These are phyloP conservation scores for Emericellopsis atlantica DNA, from an alignment of 2,329 filamentous ascomycete genomes.

Conservation along the genomic window DNA sequence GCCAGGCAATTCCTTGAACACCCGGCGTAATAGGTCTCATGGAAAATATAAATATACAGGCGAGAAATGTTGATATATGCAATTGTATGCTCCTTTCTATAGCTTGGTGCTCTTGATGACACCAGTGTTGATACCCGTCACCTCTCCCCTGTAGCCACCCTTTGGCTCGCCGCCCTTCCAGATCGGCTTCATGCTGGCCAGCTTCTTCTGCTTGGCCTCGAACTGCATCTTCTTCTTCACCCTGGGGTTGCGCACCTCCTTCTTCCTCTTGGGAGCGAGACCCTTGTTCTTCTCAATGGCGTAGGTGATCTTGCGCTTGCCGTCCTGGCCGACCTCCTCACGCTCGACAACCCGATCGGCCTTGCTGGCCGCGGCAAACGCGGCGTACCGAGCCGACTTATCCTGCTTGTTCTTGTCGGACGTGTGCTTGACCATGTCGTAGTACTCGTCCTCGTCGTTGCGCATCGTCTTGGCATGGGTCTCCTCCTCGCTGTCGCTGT, in stretches of 20 bases:
- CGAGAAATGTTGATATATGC: not conserved
- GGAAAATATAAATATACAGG: not conserved
- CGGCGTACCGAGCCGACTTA: conserved; percentile 45
- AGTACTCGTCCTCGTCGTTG: conserved; percentile 64
- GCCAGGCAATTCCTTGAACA: too few relatives aligned
- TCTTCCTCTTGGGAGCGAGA: conserved; percentile 75
- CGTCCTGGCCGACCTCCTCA: conserved; percentile 64
- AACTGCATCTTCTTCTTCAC: conserved; percentile 98
- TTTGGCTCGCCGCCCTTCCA: conserved; percentile 78
- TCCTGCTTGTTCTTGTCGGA: conserved; percentile 63
- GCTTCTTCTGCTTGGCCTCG: conserved; percentile 95
- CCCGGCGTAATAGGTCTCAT: too few relatives aligned
- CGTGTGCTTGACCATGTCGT: conserved; percentile 69
- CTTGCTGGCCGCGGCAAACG: conserved; percentile 48
- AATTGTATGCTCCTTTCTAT: conserved; percentile 24
- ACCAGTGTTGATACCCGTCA: conserved; percentile 89
- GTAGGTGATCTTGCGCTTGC: conserved; percentile 87
- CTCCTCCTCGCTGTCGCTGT: conserved; percentile 56
- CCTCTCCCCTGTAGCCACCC: conserved; percentile 81
- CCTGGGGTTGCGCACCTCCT: conserved; percentile 86
- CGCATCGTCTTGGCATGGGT: conserved; percentile 34
- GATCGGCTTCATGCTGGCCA: conserved; percentile 71
- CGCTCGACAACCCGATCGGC: conserved; percentile 50
- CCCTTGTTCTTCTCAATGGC: conserved; percentile 98
- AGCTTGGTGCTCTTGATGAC: conserved; percentile 90